Percentiles rank a stretch among this genome's conserved stretches.
These are phyloP conservation scores for Acer campestre DNA, from an alignment of 345 rosid genomes.

Conservation along the genomic window DNA sequence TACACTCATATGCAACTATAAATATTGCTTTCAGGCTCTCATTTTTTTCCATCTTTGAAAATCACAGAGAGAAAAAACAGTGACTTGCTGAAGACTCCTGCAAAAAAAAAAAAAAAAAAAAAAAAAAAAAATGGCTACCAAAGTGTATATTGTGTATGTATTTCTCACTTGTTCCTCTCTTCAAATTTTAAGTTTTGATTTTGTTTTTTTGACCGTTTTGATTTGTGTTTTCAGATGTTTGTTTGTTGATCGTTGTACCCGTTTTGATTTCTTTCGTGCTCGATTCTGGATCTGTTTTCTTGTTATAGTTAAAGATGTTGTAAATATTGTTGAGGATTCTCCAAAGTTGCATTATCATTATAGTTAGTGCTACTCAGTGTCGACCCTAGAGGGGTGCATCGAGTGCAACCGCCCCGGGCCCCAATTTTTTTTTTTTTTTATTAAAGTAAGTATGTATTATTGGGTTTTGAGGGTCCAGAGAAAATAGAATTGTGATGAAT, in stretches of 20 bases:
- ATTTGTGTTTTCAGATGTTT: neutral
- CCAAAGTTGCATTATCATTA: too few species aligned
- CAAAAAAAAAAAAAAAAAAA: conserved; percentile 24
- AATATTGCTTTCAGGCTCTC: conserved; percentile 27
- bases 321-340: too few species aligned
- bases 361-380: neutral
- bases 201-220: neutral
- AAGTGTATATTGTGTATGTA: conserved; percentile 79
- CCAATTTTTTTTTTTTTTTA: too few species aligned
- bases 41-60: conserved; percentile 27
- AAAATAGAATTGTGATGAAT: too few species aligned
- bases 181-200: neutral
- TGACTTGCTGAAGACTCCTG: neutral
- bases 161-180: neutral
- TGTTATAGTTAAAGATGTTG: too few species aligned
- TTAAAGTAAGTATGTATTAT: too few species aligned
- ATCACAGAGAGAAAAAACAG: neutral
- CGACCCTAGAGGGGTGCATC: too few species aligned
- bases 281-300: conserved; percentile 4
- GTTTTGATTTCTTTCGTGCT: neutral
- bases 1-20: conserved; percentile 36
- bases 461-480: too few species aligned
- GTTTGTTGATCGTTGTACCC: neutral
- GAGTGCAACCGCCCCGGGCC: too few species aligned
- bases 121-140: conserved; percentile 51